Base-by-base conservation (phyloP, 768 basidiomycete genomes). In the Gloeostereum incarnatum region DNA sequence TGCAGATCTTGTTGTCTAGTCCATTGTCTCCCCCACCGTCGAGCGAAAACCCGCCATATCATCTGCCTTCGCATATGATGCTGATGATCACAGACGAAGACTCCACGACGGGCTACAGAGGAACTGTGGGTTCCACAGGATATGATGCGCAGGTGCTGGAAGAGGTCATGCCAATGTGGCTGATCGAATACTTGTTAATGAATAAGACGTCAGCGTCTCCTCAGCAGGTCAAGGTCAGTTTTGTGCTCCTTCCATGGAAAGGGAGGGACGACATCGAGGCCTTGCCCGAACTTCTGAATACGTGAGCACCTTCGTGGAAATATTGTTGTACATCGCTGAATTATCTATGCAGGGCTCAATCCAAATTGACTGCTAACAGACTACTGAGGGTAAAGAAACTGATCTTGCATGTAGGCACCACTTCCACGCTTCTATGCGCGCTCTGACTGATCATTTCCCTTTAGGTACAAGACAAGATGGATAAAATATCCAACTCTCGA, bases 341-440 rank as follows among this genome's bases (percentile, higher is more conserved):
- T 34, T 5, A 36, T 33, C 41, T 29, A 6, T 44, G 6, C 39
- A 86, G 78, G 2, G 63, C 79, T 11, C 84, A 92, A 50, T 80
- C 85, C 0, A 88, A 92, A 47, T 63, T 99, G 14, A 94, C 90
- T 1, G 92, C 94, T 0, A 90, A 78, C 51, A 76, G 86, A 18
- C 82, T 81, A 48, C 65, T 98, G 32, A 74, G 96, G 23, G 76
- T 94, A 13, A 72, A 81, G 31, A 99, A 97, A 59, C 73, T 97
- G 14, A 69, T 80, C 0, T 51, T 66, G 35, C 94, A 96, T 65
- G 88, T 92, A 55, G 41, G 82, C 63, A 2, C 25, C 24, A 18
- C n/a, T 27, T 32, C 37, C 11, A 21, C n/a, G 1, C 18, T 6
- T 10, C 6, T 3, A 23, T 17, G 6, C 27, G 22, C 7, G 20